phyloP scores from a whole-genome alignment of 176 grass and related monocot species.

The Cymbopogon citratus region DNA sequence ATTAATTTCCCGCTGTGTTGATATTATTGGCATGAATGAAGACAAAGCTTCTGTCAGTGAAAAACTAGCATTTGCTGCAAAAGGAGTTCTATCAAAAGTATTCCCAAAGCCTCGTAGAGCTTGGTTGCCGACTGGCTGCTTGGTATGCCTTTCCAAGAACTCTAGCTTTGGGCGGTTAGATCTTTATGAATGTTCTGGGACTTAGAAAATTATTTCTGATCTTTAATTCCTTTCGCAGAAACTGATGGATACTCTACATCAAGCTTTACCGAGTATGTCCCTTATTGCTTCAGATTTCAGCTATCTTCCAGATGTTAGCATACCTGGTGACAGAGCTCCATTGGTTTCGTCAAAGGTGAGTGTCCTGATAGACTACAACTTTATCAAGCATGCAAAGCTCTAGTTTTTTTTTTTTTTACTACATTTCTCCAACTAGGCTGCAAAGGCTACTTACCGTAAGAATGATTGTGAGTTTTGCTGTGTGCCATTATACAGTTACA shows the following conservation, averaged over 20 bases:
- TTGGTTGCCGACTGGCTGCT: conserved; percentile 94
- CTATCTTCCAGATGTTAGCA: conserved; percentile 94
- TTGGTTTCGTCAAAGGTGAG: conserved; percentile 83
- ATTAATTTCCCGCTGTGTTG: conserved; percentile 58
- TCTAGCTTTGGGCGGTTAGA: conserved; percentile 9
- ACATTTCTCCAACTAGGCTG: not conserved
- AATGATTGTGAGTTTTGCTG: not conserved
- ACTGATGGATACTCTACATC: conserved; percentile 86
- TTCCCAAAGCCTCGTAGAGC: conserved; percentile 79
- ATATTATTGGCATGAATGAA: conserved; percentile 71
- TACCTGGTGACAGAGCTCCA: conserved; percentile 88
- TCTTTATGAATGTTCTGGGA: conserved; percentile 2
- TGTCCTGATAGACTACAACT: not conserved
- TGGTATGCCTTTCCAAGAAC: conserved; percentile 45
- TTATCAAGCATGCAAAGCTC: not conserved
- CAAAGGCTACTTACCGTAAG: not conserved
- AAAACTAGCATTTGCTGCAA: conserved; percentile 56
- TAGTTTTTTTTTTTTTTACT: conserved; percentile 1
- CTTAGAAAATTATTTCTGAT: not conserved
- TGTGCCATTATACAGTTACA: not conserved
- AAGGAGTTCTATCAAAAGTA: conserved; percentile 64
- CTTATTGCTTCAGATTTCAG: conserved; percentile 94
- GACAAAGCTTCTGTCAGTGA: conserved; percentile 32
- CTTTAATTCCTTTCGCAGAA: conserved; percentile 35
- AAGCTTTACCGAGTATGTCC: conserved; percentile 83